Conservation (phyloP, 2,329 filamentous ascomycete genomes). For the Penicillium sp. region DNA sequence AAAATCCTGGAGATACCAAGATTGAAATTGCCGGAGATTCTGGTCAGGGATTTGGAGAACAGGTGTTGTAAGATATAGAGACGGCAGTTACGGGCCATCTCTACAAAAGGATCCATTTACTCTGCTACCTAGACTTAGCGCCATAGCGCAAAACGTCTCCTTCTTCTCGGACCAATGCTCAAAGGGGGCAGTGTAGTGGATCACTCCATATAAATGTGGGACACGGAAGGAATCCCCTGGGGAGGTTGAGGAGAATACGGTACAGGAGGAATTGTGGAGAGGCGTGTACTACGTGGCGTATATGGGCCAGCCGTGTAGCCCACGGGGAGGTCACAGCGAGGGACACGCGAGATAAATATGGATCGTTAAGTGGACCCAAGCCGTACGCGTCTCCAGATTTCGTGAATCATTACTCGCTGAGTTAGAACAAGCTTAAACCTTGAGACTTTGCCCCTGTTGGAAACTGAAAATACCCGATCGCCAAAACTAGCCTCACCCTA, state of each 20-base stretch:
- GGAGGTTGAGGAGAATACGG: slow-evolving; percentile 3
- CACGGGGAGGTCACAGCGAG: not conserved
- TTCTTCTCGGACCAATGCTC: slow-evolving; percentile 5
- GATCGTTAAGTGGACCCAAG: slow-evolving; percentile 2
- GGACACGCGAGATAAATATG: slow-evolving; percentile 2
- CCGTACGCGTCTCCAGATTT: slow-evolving; percentile 4
- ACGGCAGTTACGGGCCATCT: not conserved
- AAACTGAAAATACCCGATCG: slow-evolving; percentile 12
- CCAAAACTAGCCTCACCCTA: slow-evolving; percentile 4
- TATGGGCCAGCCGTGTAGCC: not conserved
- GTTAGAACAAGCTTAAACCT: slow-evolving; percentile 24
- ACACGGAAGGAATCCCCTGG: slow-evolving; percentile 6
- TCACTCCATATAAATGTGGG: slow-evolving; percentile 8
- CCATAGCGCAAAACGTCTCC: slow-evolving; percentile 7
- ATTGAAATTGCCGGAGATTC: not conserved
- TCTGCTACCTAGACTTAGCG: slow-evolving; percentile 5
- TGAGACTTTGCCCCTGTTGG: slow-evolving; percentile 9
- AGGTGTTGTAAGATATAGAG: not conserved
- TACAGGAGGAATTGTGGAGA: slow-evolving; percentile 6
- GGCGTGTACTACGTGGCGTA: not conserved
- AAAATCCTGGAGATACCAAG: not conserved
- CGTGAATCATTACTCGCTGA: slow-evolving; percentile 10
- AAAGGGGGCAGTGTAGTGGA: slow-evolving; percentile 18
- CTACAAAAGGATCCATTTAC: not conserved
- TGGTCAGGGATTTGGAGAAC: not conserved